These are phyloP conservation scores for Kitagawia praeruptora DNA, from an alignment of 129 eudicot species.

Conservation along the genomic window DNA sequence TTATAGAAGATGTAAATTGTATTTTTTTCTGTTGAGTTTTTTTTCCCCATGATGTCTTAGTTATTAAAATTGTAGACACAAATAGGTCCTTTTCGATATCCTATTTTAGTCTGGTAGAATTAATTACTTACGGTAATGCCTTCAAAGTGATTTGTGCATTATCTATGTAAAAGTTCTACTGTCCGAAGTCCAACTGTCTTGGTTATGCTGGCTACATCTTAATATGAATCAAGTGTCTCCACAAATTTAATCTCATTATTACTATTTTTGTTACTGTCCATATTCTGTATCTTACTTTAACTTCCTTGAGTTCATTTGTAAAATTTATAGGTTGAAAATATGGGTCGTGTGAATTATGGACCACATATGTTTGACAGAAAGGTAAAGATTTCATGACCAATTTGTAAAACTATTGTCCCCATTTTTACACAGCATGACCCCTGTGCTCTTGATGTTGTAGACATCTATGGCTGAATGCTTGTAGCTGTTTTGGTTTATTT, in stretches of 20 bases:
- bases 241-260: background rate
- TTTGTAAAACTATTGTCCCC: background rate
- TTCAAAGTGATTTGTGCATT: conserved; percentile 1
- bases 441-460: background rate
- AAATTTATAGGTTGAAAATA: conserved; percentile 69
- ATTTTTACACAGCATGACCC: background rate
- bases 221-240: background rate
- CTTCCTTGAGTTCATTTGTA: background rate
- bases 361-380: conserved; percentile 61
- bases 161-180: background rate
- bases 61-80: background rate
- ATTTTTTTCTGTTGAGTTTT: background rate
- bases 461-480: background rate
- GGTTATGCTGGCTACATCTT: background rate
- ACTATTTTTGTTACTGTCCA: background rate
- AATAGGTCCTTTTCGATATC: background rate
- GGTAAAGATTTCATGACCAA: conserved; percentile 29
- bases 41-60: background rate
- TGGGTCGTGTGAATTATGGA: conserved; percentile 94
- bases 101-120: background rate
- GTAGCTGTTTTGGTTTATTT: background rate
- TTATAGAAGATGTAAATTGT: background rate
- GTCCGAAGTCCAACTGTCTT: background rate
- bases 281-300: background rate
- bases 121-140: background rate